Conservation (phyloP, 1,284 basidiomycete genomes). For the Xerocomus amazonicus region DNA sequence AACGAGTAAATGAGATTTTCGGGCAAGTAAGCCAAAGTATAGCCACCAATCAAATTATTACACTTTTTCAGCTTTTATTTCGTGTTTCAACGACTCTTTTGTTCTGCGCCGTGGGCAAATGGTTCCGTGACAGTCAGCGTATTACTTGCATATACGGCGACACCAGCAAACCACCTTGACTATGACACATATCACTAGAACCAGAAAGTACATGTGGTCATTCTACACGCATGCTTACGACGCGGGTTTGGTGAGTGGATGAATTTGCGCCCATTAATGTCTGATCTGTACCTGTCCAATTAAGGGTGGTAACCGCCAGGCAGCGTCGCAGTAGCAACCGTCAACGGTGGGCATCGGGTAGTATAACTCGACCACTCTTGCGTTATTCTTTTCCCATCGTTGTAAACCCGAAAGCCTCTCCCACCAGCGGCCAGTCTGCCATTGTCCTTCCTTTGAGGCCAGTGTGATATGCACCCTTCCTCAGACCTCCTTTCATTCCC, state of each 20-base stretch:
- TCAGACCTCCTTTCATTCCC: constrained; percentile 2
- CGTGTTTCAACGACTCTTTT: neutral
- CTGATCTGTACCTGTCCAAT: constrained; percentile 2
- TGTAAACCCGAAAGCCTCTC: constrained; percentile 6
- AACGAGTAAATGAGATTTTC: neutral
- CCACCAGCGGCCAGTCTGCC: constrained; percentile 22
- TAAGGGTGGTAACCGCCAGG: constrained; percentile 18
- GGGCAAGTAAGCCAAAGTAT: no score
- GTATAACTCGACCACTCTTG: constrained; percentile 6
- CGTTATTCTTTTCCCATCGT: constrained; percentile 21
- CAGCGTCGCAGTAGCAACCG: constrained; percentile 5
- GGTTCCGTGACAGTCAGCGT: neutral
- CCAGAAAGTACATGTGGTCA: neutral
- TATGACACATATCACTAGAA: neutral
- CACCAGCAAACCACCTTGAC: no score
- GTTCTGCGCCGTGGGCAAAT: neutral
- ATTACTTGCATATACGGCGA: neutral
- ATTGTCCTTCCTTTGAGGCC: constrained; percentile 17
- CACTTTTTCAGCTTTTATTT: neutral
- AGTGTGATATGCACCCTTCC: constrained; percentile 24
- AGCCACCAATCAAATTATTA: no score
- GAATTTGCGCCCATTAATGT: neutral
- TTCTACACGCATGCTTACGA: neutral
- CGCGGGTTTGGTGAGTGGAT: neutral
- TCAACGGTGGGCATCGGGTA: constrained; percentile 13